Conservation (phyloP, 139 green algal species). For the Chlorella sp. region DNA sequence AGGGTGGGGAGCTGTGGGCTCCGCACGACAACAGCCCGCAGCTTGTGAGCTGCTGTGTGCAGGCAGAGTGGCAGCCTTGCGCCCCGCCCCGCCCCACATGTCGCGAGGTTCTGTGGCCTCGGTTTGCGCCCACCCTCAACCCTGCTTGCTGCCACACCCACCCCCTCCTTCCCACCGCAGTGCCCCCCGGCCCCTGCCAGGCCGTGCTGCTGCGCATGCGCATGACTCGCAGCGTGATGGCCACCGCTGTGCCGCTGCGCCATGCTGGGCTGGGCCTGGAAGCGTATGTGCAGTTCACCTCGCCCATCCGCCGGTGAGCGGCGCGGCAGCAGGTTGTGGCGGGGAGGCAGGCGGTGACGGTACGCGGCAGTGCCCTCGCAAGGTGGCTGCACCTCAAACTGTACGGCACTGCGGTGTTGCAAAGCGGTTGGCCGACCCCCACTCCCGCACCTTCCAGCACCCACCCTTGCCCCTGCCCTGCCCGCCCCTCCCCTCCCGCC, state of each 20-base stretch:
- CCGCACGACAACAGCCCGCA: too few species aligned
- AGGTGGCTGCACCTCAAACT: too few species aligned
- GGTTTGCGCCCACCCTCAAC: too few species aligned
- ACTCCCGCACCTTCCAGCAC: not conserved
- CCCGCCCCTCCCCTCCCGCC: not conserved
- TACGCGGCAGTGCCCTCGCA: too few species aligned
- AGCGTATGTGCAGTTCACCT: slow-evolving; percentile 84
- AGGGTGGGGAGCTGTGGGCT: too few species aligned
- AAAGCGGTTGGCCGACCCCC: not conserved
- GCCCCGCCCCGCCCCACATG: too few species aligned
- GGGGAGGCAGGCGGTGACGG: too few species aligned
- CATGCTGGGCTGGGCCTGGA: slow-evolving; percentile 78
- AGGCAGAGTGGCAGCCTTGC: too few species aligned
- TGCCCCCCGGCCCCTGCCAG: slow-evolving; percentile 74
- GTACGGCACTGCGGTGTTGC: too few species aligned
- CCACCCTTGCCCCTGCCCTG: not conserved
- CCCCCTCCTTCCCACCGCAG: slow-evolving; percentile 35
- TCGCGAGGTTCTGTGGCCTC: too few species aligned
- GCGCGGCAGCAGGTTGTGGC: too few species aligned
- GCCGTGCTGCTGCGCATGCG: slow-evolving; percentile 53
- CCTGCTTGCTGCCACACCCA: slow-evolving; percentile 41
- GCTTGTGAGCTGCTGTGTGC: too few species aligned
- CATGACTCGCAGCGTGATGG: slow-evolving; percentile 74
- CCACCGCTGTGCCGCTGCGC: slow-evolving; percentile 23
- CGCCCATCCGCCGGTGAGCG: slow-evolving; percentile 72